phyloP scores from a whole-genome alignment of 805 yeast genomes.

The Ogataea kodamae region DNA sequence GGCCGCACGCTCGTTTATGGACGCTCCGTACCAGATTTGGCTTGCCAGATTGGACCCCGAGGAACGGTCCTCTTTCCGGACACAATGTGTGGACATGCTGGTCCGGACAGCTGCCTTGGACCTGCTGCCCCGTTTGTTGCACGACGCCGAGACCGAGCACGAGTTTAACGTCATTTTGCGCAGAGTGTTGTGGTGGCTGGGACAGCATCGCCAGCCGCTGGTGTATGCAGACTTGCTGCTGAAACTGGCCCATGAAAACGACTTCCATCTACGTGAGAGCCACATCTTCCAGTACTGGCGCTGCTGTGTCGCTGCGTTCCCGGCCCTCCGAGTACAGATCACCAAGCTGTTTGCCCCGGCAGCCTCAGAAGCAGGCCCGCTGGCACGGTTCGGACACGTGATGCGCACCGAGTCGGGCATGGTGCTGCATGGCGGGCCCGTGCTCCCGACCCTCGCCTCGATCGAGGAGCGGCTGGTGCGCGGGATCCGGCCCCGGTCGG shows the following conservation, averaged over 20 bases:
- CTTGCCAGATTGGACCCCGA: slow-evolving; percentile 9
- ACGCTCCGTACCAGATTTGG: slow-evolving; percentile 4
- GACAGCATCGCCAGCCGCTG: slow-evolving; percentile 19
- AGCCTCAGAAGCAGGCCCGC: slow-evolving; percentile 5
- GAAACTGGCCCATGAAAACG: slow-evolving; percentile 28
- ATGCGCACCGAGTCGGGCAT: slow-evolving; percentile 1
- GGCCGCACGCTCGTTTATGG: slow-evolving; percentile 5
- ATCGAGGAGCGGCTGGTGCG: slow-evolving; percentile 24
- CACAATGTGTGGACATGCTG: slow-evolving; percentile 16
- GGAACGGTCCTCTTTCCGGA: slow-evolving; percentile 5
- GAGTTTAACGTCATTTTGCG: slow-evolving; percentile 12
- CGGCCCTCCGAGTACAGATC: slow-evolving; percentile 20
- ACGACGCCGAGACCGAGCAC: slow-evolving; percentile 5
- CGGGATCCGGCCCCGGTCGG: slow-evolving; percentile 26
- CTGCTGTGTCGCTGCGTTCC: slow-evolving; percentile 18
- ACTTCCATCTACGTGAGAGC: slow-evolving; percentile 15
- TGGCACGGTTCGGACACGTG: slow-evolving; percentile 6
- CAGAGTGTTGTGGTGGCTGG: slow-evolving; percentile 18
- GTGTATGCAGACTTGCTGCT: slow-evolving; percentile 20
- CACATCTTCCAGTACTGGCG: slow-evolving; percentile 24
- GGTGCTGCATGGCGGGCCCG: slow-evolving; percentile 4
- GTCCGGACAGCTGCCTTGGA: slow-evolving; percentile 19
- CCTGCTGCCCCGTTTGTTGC: slow-evolving; percentile 10
- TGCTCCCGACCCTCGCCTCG: slow-evolving; percentile 16
- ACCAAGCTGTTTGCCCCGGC: slow-evolving; percentile 14